Conservation (phyloP, 805 yeast genomes). For the Wickerhamomyces strasburgensis region DNA sequence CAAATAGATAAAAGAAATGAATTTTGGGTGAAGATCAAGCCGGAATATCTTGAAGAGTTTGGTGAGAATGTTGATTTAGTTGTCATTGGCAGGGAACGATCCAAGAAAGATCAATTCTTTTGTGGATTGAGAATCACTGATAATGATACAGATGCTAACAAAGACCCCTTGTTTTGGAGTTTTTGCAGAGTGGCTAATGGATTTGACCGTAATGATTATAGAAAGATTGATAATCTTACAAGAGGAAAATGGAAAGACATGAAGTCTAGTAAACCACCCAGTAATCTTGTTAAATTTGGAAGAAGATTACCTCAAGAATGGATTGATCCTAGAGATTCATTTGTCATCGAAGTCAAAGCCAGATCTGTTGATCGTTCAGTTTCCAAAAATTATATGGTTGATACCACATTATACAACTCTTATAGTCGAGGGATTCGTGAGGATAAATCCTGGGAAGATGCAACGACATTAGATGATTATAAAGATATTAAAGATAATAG, state of each 20-base stretch:
- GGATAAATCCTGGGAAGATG: conserved; percentile 59
- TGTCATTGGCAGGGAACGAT: conserved; percentile 74
- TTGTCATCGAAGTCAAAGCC: conserved; percentile 81
- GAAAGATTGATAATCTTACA: conserved; percentile 51
- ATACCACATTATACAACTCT: conserved; percentile 70
- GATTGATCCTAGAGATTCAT: conserved; percentile 73
- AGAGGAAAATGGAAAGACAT: conserved; percentile 55
- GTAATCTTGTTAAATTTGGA: conserved; percentile 46
- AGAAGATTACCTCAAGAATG: conserved; percentile 61
- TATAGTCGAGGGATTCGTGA: conserved; percentile 62
- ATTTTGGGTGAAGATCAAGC: conserved; percentile 87
- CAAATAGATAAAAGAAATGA: conserved; percentile 53
- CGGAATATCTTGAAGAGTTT: conserved; percentile 80
- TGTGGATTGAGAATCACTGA: conserved; percentile 61
- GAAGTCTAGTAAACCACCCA: conserved; percentile 38
- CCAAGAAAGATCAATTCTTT: conserved; percentile 61
- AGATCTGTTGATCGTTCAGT: conserved; percentile 55
- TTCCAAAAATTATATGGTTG: conserved; percentile 50
- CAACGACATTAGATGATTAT: conserved; percentile 54
- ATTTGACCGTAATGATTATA: conserved; percentile 57
- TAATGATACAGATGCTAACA: conserved; percentile 23
- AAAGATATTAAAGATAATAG: conserved; percentile 27
- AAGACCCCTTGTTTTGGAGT: conserved; percentile 42
- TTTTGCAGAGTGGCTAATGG: conserved; percentile 87
- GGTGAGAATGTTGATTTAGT: conserved; percentile 82